These are phyloP conservation scores for Mycena metata DNA, from an alignment of 768 basidiomycete genomes.

Conservation along the genomic window DNA sequence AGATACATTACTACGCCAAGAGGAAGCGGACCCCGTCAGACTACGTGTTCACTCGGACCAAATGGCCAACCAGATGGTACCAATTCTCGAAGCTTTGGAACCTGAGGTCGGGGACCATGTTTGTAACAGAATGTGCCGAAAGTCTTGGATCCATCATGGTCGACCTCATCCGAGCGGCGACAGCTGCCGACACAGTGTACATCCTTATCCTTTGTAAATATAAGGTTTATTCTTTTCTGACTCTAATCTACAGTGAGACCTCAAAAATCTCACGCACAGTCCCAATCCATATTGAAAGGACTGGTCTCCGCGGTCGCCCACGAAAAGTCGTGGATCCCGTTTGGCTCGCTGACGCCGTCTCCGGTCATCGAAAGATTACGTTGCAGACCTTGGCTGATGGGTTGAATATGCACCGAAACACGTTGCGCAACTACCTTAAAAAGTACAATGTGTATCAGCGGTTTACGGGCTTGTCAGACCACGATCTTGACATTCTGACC, in stretches of 20 bases:
- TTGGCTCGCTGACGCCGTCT: constrained; percentile 37
- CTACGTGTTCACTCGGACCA: constrained; percentile 30
- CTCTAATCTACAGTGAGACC: not conserved
- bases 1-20: constrained; percentile 18
- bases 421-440: constrained; percentile 35
- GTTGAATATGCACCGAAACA: constrained; percentile 39
- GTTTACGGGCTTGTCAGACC: constrained; percentile 37
- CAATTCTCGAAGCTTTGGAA: constrained; percentile 25
- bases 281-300: not conserved
- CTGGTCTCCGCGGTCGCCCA: constrained; percentile 27
- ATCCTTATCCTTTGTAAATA: too few relatives aligned
- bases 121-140: constrained; percentile 16
- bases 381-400: constrained; percentile 30
- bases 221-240: too few relatives aligned
- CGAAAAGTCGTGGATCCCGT: constrained; percentile 28
- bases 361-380: constrained; percentile 30
- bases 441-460: constrained; percentile 25
- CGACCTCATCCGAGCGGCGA: too few relatives aligned
- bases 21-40: constrained; percentile 32
- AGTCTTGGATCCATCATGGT: not conserved
- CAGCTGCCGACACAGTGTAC: too few relatives aligned
- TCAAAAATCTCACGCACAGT: constrained; percentile 1
- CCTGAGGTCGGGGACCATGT: constrained; percentile 16
- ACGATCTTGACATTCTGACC: constrained; percentile 37
- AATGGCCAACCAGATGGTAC: constrained; percentile 11